phyloP scores from a whole-genome alignment of 2,329 filamentous ascomycete species.

The Cladosporium colombiae region DNA sequence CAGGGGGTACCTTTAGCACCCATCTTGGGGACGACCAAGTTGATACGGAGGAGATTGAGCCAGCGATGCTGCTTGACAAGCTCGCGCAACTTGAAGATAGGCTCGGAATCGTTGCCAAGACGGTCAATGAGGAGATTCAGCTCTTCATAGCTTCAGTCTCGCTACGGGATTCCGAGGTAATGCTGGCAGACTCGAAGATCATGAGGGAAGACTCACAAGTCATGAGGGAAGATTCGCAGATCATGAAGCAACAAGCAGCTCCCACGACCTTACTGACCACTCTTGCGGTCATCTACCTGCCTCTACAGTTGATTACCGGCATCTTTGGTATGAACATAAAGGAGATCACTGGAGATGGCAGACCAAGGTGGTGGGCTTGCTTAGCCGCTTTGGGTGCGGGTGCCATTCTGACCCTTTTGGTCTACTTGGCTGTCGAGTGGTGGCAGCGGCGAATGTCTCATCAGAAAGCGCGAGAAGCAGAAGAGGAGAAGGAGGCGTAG shows the following conservation, averaged over 20 bases:
- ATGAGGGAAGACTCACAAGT: neutral
- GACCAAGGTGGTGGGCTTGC: slow-evolving; percentile 4
- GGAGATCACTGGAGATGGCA: slow-evolving; percentile 11
- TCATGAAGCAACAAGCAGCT: neutral
- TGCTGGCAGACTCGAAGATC: neutral
- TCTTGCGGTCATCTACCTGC: slow-evolving; percentile 20
- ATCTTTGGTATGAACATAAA: slow-evolving; percentile 24
- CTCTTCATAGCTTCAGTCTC: neutral
- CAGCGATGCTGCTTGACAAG: neutral
- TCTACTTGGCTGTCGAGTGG: neutral
- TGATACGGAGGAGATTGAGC: neutral
- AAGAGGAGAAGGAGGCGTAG: neutral
- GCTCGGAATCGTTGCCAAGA: neutral
- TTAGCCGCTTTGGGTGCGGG: neutral
- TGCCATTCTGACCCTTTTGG: neutral
- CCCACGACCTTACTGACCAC: slow-evolving; percentile 7
- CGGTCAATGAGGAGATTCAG: neutral
- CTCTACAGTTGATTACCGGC: slow-evolving; percentile 18
- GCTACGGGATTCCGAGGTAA: neutral
- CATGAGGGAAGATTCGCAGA: neutral
- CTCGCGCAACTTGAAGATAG: neutral
- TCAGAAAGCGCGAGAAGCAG: neutral
- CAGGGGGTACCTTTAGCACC: too few relatives aligned
- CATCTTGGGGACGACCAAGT: too few relatives aligned
- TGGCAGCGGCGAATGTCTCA: neutral